These are phyloP conservation scores for Lathyrus sativus DNA, from an alignment of 306 rosid species.

Conservation along the genomic window DNA sequence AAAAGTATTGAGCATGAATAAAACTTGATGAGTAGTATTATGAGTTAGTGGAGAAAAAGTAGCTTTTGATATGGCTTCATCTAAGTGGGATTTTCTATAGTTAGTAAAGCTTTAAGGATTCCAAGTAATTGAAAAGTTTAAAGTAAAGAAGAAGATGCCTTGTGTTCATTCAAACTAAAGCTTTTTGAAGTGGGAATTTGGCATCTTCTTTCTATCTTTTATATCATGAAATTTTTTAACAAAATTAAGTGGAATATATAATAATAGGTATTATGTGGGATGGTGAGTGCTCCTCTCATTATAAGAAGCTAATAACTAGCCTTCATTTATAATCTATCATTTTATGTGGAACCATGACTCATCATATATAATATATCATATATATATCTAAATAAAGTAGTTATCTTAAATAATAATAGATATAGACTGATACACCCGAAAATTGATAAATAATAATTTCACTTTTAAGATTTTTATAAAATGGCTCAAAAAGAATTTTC, in stretches of 20 bases:
- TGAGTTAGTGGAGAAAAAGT: constrained; percentile 60
- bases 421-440: constrained; percentile 25
- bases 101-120: constrained; percentile 72
- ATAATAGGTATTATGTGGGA: constrained; percentile 43
- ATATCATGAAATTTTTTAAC: constrained; percentile 27
- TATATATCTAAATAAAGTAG: neutral
- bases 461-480: neutral
- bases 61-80: constrained; percentile 58
- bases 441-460: neutral
- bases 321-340: constrained; percentile 40
- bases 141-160: constrained; percentile 55
- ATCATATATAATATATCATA: constrained; percentile 18
- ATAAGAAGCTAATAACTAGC: constrained; percentile 35
- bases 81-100: constrained; percentile 72
- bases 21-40: constrained; percentile 47
- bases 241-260: constrained; percentile 29
- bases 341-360: constrained; percentile 37
- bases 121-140: constrained; percentile 44
- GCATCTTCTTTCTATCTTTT: constrained; percentile 58
- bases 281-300: constrained; percentile 64
- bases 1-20: constrained; percentile 46
- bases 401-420: constrained; percentile 34
- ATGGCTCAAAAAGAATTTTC: no score
- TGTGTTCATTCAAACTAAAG: constrained; percentile 49
- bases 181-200: constrained; percentile 62